Conservation (phyloP, 768 basidiomycete genomes). For the Phaffia australis region DNA sequence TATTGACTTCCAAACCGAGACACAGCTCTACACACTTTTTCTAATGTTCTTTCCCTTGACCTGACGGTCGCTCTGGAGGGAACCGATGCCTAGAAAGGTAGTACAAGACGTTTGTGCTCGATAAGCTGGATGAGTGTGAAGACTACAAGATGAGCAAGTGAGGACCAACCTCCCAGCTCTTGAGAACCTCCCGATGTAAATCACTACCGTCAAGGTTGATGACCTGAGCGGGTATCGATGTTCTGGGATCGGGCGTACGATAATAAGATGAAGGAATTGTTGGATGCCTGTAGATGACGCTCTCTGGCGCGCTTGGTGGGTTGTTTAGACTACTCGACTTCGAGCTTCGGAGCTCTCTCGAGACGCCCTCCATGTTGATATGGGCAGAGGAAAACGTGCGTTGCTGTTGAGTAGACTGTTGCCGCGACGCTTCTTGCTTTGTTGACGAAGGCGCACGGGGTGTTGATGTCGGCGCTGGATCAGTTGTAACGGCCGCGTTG, state of each 20-base stretch:
- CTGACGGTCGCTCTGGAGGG: constrained; percentile 1
- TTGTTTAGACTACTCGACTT: background rate
- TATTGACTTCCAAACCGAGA: constrained; percentile 4
- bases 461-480: background rate
- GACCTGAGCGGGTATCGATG: constrained; percentile 9
- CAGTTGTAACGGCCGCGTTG: background rate
- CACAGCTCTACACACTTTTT: constrained; percentile 8
- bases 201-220: constrained; percentile 1
- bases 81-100: constrained; percentile 2
- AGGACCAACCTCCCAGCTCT: constrained; percentile 19
- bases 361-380: too few species aligned
- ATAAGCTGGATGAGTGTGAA: background rate
- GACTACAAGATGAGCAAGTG: background rate
- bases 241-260: constrained; percentile 6
- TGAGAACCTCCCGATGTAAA: constrained; percentile 13
- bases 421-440: too few species aligned
- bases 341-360: background rate
- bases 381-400: background rate
- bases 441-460: constrained; percentile 6
- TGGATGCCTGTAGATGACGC: constrained; percentile 12
- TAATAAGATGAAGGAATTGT: constrained; percentile 6
- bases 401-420: too few species aligned
- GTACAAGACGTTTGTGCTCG: background rate
- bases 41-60: constrained; percentile 2
- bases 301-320: too few species aligned